Percentiles rank a stretch among this genome's conserved stretches.
phyloP scores from a whole-genome alignment of 345 rosid species.

The Theobroma cacao region DNA sequence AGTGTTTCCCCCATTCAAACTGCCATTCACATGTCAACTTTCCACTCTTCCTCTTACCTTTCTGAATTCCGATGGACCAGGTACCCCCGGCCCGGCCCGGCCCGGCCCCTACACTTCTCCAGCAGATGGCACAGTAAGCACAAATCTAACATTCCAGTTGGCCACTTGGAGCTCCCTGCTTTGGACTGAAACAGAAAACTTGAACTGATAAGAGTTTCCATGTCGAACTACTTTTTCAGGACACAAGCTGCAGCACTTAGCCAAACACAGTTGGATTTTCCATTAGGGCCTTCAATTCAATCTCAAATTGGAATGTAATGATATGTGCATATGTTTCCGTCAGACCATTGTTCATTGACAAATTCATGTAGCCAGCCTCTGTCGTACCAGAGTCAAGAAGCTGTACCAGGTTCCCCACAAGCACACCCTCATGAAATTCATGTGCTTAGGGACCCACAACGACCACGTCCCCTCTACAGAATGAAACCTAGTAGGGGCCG shows the following conservation, averaged over 20 bases:
- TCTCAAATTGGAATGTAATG: not conserved
- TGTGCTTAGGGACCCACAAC: constrained; percentile 48
- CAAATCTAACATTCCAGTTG: not conserved
- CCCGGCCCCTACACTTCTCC: constrained; percentile 42
- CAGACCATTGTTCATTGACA: not conserved
- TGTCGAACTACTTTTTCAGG: not conserved
- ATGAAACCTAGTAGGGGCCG: constrained; percentile 58
- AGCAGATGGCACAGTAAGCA: constrained; percentile 8
- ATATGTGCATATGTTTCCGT: not conserved
- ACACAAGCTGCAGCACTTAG: not conserved
- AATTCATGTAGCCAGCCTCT: not conserved
- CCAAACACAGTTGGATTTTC: not conserved
- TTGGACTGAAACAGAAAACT: not conserved
- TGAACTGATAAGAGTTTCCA: not conserved
- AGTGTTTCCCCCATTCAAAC: constrained; percentile 47
- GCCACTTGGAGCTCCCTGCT: too few relatives aligned
- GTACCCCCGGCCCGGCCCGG: too few relatives aligned
- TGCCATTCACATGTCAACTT: constrained; percentile 33
- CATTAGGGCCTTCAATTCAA: not conserved
- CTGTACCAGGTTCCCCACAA: constrained; percentile 18
- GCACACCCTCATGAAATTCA: constrained; percentile 38
- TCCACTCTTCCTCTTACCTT: not conserved
- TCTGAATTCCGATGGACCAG: not conserved
- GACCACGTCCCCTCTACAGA: constrained; percentile 23
- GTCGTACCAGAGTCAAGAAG: constrained; percentile 6